Percentiles rank a stretch among this genome's conserved stretches.
phyloP scores from a whole-genome alignment of 2,329 filamentous ascomycete genomes.

The Trichoderma sp. region DNA sequence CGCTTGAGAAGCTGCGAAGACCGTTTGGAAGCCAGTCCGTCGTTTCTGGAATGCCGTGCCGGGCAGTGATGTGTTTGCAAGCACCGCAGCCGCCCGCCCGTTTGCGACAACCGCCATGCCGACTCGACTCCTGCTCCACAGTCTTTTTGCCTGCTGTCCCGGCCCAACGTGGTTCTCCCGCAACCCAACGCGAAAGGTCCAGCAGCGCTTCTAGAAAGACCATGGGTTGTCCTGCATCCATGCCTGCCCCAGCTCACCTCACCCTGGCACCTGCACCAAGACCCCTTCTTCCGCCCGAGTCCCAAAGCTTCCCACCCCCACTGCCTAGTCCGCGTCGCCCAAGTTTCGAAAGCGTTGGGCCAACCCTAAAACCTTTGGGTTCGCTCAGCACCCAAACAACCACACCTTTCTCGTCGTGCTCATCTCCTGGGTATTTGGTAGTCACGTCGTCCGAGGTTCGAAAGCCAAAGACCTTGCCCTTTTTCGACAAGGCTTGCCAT shows the following conservation, averaged over 20 bases:
- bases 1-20: conserved; percentile 6
- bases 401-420: conserved; percentile 17
- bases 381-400: conserved; percentile 23
- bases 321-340: conserved; percentile 26
- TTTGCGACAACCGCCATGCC: conserved; percentile 23
- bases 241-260: conserved; percentile 6
- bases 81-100: conserved; percentile 22
- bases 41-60: conserved; percentile 26
- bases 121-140: conserved; percentile 20
- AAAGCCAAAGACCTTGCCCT: conserved; percentile 11
- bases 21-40: conserved; percentile 10
- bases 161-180: conserved; percentile 26
- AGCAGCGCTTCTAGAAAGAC: conserved; percentile 28
- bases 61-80: conserved; percentile 27
- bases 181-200: conserved; percentile 26
- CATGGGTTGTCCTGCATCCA: conserved; percentile 27
- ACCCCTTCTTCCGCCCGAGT: conserved; percentile 25
- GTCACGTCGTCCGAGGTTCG: background rate
- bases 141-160: conserved; percentile 22
- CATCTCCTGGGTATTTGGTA: conserved; percentile 5
- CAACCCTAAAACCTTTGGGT: conserved; percentile 26
- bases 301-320: conserved; percentile 23
- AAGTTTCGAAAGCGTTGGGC: conserved; percentile 25
- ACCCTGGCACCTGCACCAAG: conserved; percentile 28
- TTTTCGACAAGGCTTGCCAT: conserved; percentile 21